Evolutionary conservation across 2,329 filamentous ascomycete genomes (phyloP).

Genomic region (Ramularia endophylla): DNA sequence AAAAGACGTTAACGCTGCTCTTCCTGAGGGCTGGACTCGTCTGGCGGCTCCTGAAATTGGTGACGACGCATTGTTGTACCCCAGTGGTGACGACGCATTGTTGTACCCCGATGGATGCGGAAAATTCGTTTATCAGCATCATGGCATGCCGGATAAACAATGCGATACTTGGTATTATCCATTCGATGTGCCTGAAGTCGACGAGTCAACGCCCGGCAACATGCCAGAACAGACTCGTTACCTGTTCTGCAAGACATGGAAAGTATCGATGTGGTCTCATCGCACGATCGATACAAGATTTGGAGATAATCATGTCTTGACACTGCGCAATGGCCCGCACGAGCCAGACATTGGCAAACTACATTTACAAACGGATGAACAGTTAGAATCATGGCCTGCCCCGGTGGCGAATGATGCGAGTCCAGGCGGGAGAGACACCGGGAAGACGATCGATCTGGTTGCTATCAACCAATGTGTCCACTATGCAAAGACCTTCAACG

Average conservation of each 20-base stretch:
- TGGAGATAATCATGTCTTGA: neutral
- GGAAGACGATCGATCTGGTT: neutral
- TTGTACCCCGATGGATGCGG: neutral
- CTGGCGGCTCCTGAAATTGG: neutral
- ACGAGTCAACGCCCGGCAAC: neutral
- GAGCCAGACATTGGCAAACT: neutral
- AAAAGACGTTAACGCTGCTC: neutral
- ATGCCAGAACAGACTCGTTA: neutral
- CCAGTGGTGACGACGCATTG: no score
- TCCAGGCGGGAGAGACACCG: no score
- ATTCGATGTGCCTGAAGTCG: neutral
- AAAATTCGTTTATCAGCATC: neutral
- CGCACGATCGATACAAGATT: no score
- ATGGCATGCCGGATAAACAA: neutral
- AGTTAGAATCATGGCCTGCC: neutral
- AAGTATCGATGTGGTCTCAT: neutral
- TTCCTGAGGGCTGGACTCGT: neutral
- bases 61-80: neutral
- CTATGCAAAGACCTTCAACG: neutral
- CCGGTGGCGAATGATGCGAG: no score
- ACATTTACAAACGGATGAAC: neutral
- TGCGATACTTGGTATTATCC: neutral
- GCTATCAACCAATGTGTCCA: neutral
- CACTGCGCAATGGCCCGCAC: neutral
- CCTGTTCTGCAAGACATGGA: slow-evolving; percentile 3